A percentile compares a stretch with the other conserved stretches of the same genome.
These are phyloP conservation scores for Malus fusca DNA, from an alignment of 306 rosid species.

Conservation along the genomic window DNA sequence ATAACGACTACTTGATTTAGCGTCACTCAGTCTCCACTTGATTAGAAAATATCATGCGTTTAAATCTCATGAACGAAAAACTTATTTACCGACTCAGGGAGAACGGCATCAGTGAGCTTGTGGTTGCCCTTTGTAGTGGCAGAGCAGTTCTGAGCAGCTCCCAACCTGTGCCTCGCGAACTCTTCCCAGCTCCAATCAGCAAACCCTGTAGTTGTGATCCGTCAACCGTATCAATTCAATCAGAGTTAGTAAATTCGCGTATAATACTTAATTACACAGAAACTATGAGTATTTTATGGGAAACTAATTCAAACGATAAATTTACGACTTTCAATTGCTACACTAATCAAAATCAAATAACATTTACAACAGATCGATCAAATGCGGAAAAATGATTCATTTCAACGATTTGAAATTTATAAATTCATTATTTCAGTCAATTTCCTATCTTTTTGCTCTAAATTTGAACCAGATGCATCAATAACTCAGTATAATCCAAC, in stretches of 20 bases:
- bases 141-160: slow-evolving; percentile 95
- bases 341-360: not conserved
- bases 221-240: not conserved
- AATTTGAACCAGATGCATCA: not conserved
- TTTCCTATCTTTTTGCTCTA: not conserved
- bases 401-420: not conserved
- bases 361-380: too few relatives aligned
- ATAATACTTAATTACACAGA: too few relatives aligned
- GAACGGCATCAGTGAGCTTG: slow-evolving; percentile 44
- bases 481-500: not conserved
- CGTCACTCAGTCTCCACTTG: not conserved
- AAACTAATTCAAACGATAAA: too few relatives aligned
- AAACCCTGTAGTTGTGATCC: slow-evolving; percentile 33
- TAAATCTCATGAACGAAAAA: not conserved
- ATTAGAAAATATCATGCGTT: not conserved
- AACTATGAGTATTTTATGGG: not conserved
- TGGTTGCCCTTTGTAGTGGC: slow-evolving; percentile 76
- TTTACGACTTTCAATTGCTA: not conserved
- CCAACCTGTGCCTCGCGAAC: slow-evolving; percentile 58
- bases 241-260: not conserved
- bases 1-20: not conserved
- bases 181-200: slow-evolving; percentile 97
- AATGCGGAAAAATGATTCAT: not conserved
- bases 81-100: slow-evolving; percentile 45
- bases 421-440: not conserved